Conservation (phyloP, 2,329 filamentous ascomycete genomes). For the Sphaerulina musiva region DNA sequence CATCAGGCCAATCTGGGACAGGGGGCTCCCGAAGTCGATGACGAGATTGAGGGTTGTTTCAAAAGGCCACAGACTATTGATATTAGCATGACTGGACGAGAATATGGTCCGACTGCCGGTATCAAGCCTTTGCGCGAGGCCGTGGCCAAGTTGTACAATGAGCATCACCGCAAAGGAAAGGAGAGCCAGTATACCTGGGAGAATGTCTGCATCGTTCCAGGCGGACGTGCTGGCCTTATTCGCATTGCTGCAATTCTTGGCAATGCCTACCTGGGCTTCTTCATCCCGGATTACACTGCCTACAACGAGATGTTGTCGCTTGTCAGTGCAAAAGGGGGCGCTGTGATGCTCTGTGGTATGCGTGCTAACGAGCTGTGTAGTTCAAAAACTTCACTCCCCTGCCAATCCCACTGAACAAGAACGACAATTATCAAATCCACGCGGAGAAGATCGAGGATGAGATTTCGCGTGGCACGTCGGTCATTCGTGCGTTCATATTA, state of each 20-base stretch:
- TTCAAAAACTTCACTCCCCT: conserved; percentile 93
- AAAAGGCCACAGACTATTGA: conserved; percentile 71
- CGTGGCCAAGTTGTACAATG: conserved; percentile 87
- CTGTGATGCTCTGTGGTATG: neutral
- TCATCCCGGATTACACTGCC: conserved; percentile 67
- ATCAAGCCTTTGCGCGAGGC: conserved; percentile 86
- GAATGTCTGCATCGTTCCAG: conserved; percentile 93
- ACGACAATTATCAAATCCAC: conserved; percentile 88
- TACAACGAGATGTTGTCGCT: conserved; percentile 96
- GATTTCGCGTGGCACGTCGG: conserved; percentile 44
- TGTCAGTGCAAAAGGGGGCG: neutral
- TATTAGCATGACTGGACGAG: conserved; percentile 68
- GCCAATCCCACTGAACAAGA: conserved; percentile 73
- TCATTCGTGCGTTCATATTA: conserved; percentile 50
- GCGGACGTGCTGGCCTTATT: conserved; percentile 85
- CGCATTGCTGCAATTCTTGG: conserved; percentile 90
- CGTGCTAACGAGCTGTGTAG: neutral
- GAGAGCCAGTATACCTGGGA: conserved; percentile 90
- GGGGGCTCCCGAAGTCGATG: conserved; percentile 84
- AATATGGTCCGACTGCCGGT: conserved; percentile 88
- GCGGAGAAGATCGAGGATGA: conserved; percentile 80
- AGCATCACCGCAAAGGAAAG: conserved; percentile 81
- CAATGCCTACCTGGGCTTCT: conserved; percentile 66
- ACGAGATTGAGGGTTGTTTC: conserved; percentile 82
- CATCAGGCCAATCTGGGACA: conserved; percentile 74